phyloP scores from a whole-genome alignment of 164 flowering plant genomes.

The Berberis vulgaris region DNA sequence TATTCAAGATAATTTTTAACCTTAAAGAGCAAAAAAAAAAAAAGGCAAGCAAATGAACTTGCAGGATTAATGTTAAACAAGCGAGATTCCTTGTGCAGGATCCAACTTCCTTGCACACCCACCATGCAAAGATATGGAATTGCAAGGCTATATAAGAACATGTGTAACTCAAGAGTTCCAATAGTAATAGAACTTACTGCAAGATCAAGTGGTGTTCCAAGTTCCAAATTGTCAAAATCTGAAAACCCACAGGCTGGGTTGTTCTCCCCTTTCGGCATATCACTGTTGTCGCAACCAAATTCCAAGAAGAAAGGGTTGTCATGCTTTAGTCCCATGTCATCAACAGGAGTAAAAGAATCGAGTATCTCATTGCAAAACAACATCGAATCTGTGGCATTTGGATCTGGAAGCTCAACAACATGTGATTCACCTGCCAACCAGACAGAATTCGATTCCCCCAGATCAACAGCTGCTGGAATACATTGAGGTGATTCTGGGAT shows the following conservation, averaged over 20 bases:
- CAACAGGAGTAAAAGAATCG: slow-evolving; percentile 14
- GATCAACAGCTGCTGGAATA: slow-evolving; percentile 7
- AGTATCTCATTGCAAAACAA: slow-evolving; percentile 50
- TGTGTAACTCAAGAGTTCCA: too few relatives aligned
- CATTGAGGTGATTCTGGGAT: slow-evolving; percentile 13
- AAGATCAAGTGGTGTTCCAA: slow-evolving; percentile 52
- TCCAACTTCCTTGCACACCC: not conserved
- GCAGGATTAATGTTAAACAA: not conserved
- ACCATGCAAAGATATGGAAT: not conserved
- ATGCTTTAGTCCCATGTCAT: slow-evolving; percentile 15
- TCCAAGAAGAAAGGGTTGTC: slow-evolving; percentile 5
- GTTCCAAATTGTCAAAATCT: slow-evolving; percentile 47
- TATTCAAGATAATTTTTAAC: too few relatives aligned
- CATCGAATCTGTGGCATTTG: slow-evolving; percentile 17
- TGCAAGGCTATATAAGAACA: not conserved
- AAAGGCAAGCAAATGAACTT: not conserved
- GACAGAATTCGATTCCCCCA: slow-evolving; percentile 16
- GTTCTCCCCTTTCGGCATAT: slow-evolving; percentile 12
- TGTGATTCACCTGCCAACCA: slow-evolving; percentile 69
- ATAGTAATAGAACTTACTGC: slow-evolving; percentile 31
- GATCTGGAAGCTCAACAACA: slow-evolving; percentile 28
- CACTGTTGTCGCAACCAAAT: slow-evolving; percentile 6
- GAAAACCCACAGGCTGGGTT: slow-evolving; percentile 26
- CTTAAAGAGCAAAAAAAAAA: not conserved
- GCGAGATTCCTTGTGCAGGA: not conserved